Evolutionary conservation across 805 yeast species (phyloP).

Genomic region (Monosporozyma siamensis): DNA sequence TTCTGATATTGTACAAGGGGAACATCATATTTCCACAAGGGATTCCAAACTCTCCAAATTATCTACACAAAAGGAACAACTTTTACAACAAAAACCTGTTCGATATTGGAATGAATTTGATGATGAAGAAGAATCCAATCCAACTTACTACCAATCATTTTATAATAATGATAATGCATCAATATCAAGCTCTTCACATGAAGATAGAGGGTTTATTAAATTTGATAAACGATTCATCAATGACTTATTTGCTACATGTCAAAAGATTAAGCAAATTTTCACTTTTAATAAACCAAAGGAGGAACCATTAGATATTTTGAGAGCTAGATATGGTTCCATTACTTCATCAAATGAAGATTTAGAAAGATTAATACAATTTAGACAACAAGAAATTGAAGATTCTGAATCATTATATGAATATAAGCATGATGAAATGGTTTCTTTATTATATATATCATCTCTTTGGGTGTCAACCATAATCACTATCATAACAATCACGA

Average conservation of each 20-base stretch:
- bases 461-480: constrained; percentile 21
- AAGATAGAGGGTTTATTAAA: constrained; percentile 17
- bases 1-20: not conserved
- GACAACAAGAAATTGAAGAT: constrained; percentile 15
- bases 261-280: constrained; percentile 8
- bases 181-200: constrained; percentile 5
- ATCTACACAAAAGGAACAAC: not conserved
- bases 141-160: constrained; percentile 5
- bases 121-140: constrained; percentile 20
- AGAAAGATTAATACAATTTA: constrained; percentile 12
- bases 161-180: constrained; percentile 8
- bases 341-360: constrained; percentile 11
- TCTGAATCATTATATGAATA: constrained; percentile 22
- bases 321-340: constrained; percentile 1
- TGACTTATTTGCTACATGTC: constrained; percentile 15
- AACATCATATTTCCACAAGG: not conserved
- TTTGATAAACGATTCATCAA: constrained; percentile 20
- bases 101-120: constrained; percentile 31
- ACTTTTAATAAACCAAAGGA: not conserved
- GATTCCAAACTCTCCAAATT: not conserved
- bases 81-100: constrained; percentile 1
- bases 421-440: constrained; percentile 26
- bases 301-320: not conserved
- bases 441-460: constrained; percentile 23
- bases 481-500: constrained; percentile 22